These are phyloP conservation scores for Porodaedalea pini DNA, from an alignment of 1,284 basidiomycete species.

Conservation along the genomic window DNA sequence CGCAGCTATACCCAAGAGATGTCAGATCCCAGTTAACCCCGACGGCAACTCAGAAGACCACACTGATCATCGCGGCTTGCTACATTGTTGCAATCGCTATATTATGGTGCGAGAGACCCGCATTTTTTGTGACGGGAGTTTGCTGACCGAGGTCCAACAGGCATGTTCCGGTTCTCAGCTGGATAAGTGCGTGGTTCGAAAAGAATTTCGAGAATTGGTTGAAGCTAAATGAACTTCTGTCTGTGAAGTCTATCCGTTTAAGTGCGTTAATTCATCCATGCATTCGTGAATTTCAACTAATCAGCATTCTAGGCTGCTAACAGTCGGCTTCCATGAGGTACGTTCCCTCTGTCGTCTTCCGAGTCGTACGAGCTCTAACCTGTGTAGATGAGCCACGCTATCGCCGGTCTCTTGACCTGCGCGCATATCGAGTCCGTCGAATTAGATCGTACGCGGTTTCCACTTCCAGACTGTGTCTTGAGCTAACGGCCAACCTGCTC, in stretches of 20 bases:
- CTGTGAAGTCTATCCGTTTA: conserved; percentile 83
- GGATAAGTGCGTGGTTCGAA: conserved; percentile 53
- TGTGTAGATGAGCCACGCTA: conserved; percentile 79
- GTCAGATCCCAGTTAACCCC: conserved; percentile 47
- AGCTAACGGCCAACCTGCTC: conserved; percentile 20
- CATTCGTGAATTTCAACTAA: conserved; percentile 12
- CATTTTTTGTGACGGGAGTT: background rate
- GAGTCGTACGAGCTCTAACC: conserved; percentile 11
- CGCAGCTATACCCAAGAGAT: conserved; percentile 31
- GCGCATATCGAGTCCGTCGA: conserved; percentile 87
- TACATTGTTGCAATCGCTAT: conserved; percentile 73
- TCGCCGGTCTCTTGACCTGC: conserved; percentile 83
- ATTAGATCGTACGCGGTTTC: conserved; percentile 61
- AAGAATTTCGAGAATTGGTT: conserved; percentile 5
- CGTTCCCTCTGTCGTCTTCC: conserved; percentile 23
- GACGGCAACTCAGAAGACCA: conserved; percentile 68
- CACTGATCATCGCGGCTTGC: conserved; percentile 71
- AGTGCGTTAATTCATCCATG: conserved; percentile 47
- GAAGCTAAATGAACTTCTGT: conserved; percentile 1
- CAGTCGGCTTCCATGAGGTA: conserved; percentile 89
- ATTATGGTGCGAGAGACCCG: conserved; percentile 53
- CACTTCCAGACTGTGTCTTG: conserved; percentile 5
- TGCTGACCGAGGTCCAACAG: conserved; percentile 33
- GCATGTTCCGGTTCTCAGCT: conserved; percentile 73
- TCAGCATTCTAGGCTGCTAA: conserved; percentile 51